Evolutionary conservation across 805 yeast genomes (phyloP), one percentile per base, ranked within the genome.

Genomic region (Kuraishia ogatae): DNA sequence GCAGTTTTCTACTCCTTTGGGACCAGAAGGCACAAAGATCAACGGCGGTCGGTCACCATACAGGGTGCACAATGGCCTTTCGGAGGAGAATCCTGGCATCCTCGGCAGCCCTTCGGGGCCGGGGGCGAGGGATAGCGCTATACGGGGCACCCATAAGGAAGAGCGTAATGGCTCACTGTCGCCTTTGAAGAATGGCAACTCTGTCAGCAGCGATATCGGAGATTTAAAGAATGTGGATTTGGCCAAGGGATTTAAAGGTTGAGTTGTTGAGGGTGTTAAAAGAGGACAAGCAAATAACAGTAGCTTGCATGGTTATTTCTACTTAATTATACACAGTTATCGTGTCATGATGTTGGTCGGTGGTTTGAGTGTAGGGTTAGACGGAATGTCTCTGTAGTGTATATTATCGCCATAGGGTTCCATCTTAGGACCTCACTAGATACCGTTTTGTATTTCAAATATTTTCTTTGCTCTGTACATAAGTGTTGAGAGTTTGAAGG

Each of bases 1-100:
- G 64, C 97, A 91, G 63, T 84, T 92, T 52, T 71, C 76, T 13
- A 69, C 72, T 1, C 72, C 73, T 1, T 51, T 68, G 47, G 71
- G 67, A 10, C 67, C 56, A 13, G 50, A 51, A 7, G 53, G 23
- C 17, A 46, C 26, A 39, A 35, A 22, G 48, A 10, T 23, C 5
- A 50, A 17, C 19, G 53, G 53, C 19, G 8, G 21, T n/a, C n/a
- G n/a, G 26, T 17, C 35, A 4, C 49, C 49, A 22, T 47, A 47
- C 22, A 47, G 49, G 49, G 24, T 47, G 13, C 24, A 22, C 22
- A 47, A 50, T 20, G 51, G 24, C 4, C 43, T 35, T 21, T 21
- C 22, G 21, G 24, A 48, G 8, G 50, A 48, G 20, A 48, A 50
- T 39, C 43, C 51, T 5, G 47, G 39, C 3, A 39, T 39, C 15